Conservation (phyloP, 2,329 filamentous ascomycete species). For the Diaporthe vexans region DNA sequence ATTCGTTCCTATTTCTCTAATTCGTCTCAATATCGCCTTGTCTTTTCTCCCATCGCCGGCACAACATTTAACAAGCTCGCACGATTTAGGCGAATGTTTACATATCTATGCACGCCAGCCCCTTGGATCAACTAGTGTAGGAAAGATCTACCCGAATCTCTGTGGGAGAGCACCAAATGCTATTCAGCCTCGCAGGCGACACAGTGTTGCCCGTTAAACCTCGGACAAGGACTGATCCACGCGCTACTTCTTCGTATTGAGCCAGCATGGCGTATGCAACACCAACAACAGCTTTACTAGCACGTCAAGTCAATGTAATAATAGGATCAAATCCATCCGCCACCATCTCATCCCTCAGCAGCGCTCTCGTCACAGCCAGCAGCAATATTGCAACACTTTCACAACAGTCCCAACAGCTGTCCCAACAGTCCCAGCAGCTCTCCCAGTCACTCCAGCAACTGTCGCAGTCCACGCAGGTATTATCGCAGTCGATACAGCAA, state of each 20-base stretch:
- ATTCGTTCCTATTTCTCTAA: not conserved
- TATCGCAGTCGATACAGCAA: slow-evolving; percentile 18
- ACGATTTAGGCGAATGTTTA: not conserved
- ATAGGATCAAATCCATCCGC: slow-evolving; percentile 22
- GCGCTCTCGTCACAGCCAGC: slow-evolving; percentile 26
- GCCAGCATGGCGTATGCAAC: slow-evolving; percentile 6
- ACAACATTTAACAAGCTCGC: not conserved
- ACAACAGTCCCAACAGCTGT: slow-evolving; percentile 26
- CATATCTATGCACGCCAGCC: not conserved
- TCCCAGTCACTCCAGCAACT: slow-evolving; percentile 21
- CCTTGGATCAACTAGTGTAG: not conserved
- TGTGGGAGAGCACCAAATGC: not conserved
- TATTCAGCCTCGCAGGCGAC: not conserved
- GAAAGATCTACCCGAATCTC: too few relatives aligned
- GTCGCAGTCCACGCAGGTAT: slow-evolving; percentile 9
- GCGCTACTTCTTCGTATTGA: not conserved
- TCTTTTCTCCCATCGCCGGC: not conserved
- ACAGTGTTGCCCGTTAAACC: not conserved
- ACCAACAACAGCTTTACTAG: not conserved
- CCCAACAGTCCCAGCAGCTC: slow-evolving; percentile 30
- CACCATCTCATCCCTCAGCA: slow-evolving; percentile 29
- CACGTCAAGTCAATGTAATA: slow-evolving; percentile 27
- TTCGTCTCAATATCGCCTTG: not conserved
- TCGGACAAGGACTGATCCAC: not conserved
- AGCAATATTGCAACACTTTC: slow-evolving; percentile 11